Percentiles rank a stretch among this genome's conserved stretches.
phyloP scores from a whole-genome alignment of 140 eudicot species.

The Flaveria floridana region DNA sequence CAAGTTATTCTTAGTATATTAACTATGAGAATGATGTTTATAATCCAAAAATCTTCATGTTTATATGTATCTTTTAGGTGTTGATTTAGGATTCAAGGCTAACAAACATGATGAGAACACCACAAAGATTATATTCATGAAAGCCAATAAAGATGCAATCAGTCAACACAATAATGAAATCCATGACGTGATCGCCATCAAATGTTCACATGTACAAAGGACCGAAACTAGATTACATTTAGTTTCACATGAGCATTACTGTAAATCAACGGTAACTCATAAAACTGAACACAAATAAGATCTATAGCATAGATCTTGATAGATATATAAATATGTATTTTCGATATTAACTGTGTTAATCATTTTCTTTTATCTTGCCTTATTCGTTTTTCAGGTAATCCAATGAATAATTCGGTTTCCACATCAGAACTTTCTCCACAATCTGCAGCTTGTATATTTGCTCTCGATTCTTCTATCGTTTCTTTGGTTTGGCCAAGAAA shows the following conservation, averaged over 20 bases:
- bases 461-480: constrained; percentile 23
- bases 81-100: neutral
- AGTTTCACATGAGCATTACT: neutral
- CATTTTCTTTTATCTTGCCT: constrained; percentile 30
- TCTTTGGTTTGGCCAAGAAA: constrained; percentile 16
- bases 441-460: constrained; percentile 26
- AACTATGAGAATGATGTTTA: neutral
- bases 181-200: neutral
- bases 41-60: neutral
- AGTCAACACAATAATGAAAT: neutral
- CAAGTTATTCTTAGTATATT: neutral
- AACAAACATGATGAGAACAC: neutral
- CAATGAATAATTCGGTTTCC: constrained; percentile 82
- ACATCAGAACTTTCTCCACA: constrained; percentile 67
- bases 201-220: constrained; percentile 2
- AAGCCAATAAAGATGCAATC: neutral
- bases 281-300: constrained; percentile 13
- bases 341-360: constrained; percentile 3
- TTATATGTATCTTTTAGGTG: neutral
- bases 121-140: neutral
- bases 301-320: constrained; percentile 5
- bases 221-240: constrained; percentile 19
- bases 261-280: neutral
- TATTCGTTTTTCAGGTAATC: constrained; percentile 58
- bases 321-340: neutral